These are phyloP conservation scores for Volutella citrinella DNA, from an alignment of 2,329 filamentous ascomycete species.

Conservation along the genomic window DNA sequence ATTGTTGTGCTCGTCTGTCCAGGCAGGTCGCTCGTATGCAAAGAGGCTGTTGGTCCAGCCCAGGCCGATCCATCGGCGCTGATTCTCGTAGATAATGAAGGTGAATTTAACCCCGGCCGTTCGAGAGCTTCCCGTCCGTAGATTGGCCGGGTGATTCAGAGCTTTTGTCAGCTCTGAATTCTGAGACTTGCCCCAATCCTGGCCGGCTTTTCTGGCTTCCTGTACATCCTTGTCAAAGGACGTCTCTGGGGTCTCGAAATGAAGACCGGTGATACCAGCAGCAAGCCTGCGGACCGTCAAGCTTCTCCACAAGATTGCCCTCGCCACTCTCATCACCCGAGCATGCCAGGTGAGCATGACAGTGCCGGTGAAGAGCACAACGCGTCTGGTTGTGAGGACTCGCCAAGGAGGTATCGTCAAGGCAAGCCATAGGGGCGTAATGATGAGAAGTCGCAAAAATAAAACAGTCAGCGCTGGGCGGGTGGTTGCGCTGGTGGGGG, in stretches of 20 bases:
- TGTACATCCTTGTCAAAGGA: slow-evolving; percentile 25
- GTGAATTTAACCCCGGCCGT: slow-evolving; percentile 90
- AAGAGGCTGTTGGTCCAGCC: slow-evolving; percentile 94
- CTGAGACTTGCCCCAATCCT: slow-evolving; percentile 12
- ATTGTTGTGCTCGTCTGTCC: slow-evolving; percentile 96
- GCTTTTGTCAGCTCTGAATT: slow-evolving; percentile 48
- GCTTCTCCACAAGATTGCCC: slow-evolving; percentile 89
- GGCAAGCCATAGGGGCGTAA: slow-evolving; percentile 84
- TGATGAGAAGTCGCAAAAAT: slow-evolving; percentile 82
- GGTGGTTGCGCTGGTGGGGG: slow-evolving; percentile 87
- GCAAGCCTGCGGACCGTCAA: slow-evolving; percentile 67
- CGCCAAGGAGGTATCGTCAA: slow-evolving; percentile 79
- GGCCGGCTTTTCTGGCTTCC: slow-evolving; percentile 20
- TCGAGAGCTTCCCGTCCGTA: slow-evolving; percentile 40
- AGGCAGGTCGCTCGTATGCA: slow-evolving; percentile 82
- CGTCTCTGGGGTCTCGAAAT: slow-evolving; percentile 56
- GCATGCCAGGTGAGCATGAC: slow-evolving; percentile 90
- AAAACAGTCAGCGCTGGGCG: slow-evolving; percentile 84
- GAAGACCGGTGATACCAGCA: slow-evolving; percentile 74
- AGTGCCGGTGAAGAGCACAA: slow-evolving; percentile 83
- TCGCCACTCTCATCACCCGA: slow-evolving; percentile 76
- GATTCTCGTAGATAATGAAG: slow-evolving; percentile 95
- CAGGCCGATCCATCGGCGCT: slow-evolving; percentile 89
- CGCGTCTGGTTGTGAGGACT: slow-evolving; percentile 81
- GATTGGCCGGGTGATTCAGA: slow-evolving; percentile 27